Base-by-base conservation (phyloP, 352 stramenopile species). In the Globisporangium barbulae region DNA sequence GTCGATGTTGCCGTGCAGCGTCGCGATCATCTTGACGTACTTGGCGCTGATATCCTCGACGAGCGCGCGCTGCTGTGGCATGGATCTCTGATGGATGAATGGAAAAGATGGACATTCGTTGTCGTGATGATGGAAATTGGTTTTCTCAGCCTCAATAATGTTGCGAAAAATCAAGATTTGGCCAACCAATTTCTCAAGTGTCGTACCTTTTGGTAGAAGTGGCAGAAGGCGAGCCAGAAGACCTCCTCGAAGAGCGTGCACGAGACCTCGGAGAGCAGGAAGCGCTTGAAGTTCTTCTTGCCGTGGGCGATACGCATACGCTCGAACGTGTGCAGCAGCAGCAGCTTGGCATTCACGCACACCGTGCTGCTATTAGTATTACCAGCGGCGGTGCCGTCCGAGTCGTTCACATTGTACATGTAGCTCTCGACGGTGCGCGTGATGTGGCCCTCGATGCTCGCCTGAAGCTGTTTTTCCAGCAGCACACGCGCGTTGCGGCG, bases 221-320 rank as follows among this genome's bases (percentile, higher is more conserved):
- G 85, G 64, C 84, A 95, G 69, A 96, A 94, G 2, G 81, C 76
- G 35, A 95, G 83, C 89, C 89, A 97, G 49, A 94, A 96, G 9
- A 97, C 63, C 52, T 96, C 88, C 41, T 96, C 89, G 60, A 94
- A 97, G 35, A 96, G 76, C 39, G 79, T 64, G 50, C 85, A 84
- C 33, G 82, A 93, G 39, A 93, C 57, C 19, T 94, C 78, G 8
- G 79, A 91, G 28, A 93, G 70, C 55, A 89, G 64, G 45, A 97
- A 96, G 28, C 78, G 77, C 65, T 94, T 95, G 70, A 97, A 94
- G 50, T 81, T 86, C 52, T 85, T 85, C 50, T 86, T 88, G 3
- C 85, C 87, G 19, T 89, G 76, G 9, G 67, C 63, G 21, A 91
- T 84, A 12, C 86, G 81, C 61, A 96, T 93, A 53, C 87, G 78